Percentiles rank a stretch among this genome's conserved stretches.
Evolutionary conservation across 768 basidiomycete species (phyloP).

Genomic region (Gymnopilus dilepis): DNA sequence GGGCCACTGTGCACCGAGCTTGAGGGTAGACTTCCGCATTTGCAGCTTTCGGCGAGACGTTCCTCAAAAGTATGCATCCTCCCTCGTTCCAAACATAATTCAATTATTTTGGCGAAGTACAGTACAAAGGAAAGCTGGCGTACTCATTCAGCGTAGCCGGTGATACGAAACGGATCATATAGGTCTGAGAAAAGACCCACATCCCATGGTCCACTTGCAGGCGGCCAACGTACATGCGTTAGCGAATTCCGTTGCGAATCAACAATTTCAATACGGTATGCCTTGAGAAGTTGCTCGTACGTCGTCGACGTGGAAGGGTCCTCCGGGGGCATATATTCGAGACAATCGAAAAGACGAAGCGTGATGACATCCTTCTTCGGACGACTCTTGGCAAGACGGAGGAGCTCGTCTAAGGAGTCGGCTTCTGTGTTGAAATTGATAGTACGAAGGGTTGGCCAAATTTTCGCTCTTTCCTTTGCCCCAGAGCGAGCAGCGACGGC

Average conservation of each 20-base stretch:
- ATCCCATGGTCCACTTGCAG: not conserved
- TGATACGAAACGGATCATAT: not conserved
- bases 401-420: not conserved
- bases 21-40: no score
- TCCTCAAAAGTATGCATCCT: no score
- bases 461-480: not conserved
- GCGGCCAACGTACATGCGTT: not conserved
- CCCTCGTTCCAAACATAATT: not conserved
- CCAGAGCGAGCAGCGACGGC: not conserved
- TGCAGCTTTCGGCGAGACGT: no score
- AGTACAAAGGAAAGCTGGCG: no score
- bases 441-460: not conserved
- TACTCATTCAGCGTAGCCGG: no score
- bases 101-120: conserved; percentile 1
- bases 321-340: not conserved
- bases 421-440: not conserved
- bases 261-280: not conserved
- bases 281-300: not conserved
- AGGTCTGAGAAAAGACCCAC: not conserved
- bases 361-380: not conserved
- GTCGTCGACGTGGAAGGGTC: no score
- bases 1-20: no score
- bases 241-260: not conserved
- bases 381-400: not conserved
- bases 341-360: not conserved